Evolutionary conservation across 2,329 filamentous ascomycete genomes (phyloP), one percentile per base, ranked within the genome.

Genomic region (Sarocladiaceae sp.): DNA sequence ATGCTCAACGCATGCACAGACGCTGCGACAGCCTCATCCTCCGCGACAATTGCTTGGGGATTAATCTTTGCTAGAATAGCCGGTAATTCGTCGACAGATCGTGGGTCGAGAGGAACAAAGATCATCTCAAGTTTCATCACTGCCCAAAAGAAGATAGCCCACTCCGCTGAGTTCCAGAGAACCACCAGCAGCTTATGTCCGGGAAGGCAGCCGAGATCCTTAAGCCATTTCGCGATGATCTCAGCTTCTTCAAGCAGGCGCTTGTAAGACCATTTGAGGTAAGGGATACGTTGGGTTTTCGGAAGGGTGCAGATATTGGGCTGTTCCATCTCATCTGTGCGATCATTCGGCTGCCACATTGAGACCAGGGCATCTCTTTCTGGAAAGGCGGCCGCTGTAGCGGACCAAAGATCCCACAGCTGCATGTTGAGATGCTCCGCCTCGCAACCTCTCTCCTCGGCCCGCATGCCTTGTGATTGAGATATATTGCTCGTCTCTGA

Each of bases 91-190:
- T 46, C 50, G 10, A 50, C 46, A 16, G 47, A 45, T 1, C 53
- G 53, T 11, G 60, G 55, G 35, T 67, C 62, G 13, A 67, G 46
- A 6, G 64, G 63, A 13, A 58, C 54, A 50, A 66, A 65, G 1
- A 51, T 39, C 52, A 63, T 58, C 3, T 53, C 55, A 11, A 67
- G 54, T 47, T 54, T 63, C 18, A 59, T 58, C 1, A 61, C 53
- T 3, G 56, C 55, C 65, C 65, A 67, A 45, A 66, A 60, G 32
- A 60, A 56, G 23, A 67, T 51, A 0, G 49, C 59, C 62, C 63
- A 67, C 57, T 68, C 64, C 4, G 59, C 61, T 37, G 61, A 62
- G 46, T 66, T 67, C 42, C 59, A 53, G 35, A 66, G 51, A 6
- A 65, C 46, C 1, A 55, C 58, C 18, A 53, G 58, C 5, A 67